Evolutionary conservation across 1,284 basidiomycete species (phyloP), one percentile per base, ranked within the genome.

Genomic region (Ceratobasidium sp.): DNA sequence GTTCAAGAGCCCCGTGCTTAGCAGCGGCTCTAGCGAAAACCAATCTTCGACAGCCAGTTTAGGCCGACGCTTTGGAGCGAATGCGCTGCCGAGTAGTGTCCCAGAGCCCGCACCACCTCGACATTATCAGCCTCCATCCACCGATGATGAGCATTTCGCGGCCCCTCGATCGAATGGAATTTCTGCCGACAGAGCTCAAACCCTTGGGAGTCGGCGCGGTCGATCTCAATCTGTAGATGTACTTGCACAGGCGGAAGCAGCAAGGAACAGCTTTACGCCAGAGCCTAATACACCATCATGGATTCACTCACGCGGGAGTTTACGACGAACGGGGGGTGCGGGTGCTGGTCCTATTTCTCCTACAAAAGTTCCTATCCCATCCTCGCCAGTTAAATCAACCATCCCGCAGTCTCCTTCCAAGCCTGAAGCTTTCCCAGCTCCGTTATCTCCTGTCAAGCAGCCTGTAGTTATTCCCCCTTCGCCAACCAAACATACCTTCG

Each of bases 11-110:
- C 23, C 64, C 6, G 8, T 53, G 14, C n/a, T 53, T 23, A 28
- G 30, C 30, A 32, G 26, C 18, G 30, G 14, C 2, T 10, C 61
- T 12, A 65, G 23, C 45, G 59, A 21, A 21, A 61, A 45, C 36
- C 43, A 45, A 30, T 39, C 39, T 43, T 21, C 64, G 10, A 53
- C 65, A n/a, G 41, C 65, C 9, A 73, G 50, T 53, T 67, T 60
- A 23, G 72, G 48, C 43, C 57, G 65, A 45, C 72, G 65, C 21
- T 73, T 41, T 55, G 72, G 72, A 9, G 52, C 39, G 43, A 71
- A 71, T 43, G 65, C 57, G 26, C 57, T 70, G 53, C 32, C 64
- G 34, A 43, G 18, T 26, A 12, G 58, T n/a, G 14, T 58, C 9
- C 26, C 65, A n/a, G 62, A 45, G 26, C 16, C 52, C 41, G n/a